Conservation (phyloP, 164 flowering plant species). For the Sextonia rubra region DNA sequence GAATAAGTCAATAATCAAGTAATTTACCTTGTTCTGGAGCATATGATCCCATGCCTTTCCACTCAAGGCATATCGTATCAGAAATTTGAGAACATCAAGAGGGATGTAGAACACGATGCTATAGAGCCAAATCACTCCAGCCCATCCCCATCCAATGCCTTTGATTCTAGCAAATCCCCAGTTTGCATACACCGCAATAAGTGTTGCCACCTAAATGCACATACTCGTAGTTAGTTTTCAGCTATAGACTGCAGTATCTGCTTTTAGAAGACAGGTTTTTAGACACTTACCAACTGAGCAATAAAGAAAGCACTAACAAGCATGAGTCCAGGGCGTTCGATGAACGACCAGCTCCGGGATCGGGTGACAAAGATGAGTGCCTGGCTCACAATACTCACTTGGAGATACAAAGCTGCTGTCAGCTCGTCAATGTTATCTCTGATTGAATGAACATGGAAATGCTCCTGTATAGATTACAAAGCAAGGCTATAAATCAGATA, state of each 20-base stretch:
- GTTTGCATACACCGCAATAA: constrained; percentile 57
- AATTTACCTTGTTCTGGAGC: constrained; percentile 46
- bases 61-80: constrained; percentile 44
- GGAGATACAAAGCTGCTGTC: constrained; percentile 72
- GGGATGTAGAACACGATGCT: constrained; percentile 67
- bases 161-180: constrained; percentile 58
- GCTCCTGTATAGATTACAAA: constrained; percentile 25
- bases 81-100: constrained; percentile 71
- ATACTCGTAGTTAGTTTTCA: not conserved
- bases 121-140: constrained; percentile 69
- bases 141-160: constrained; percentile 90
- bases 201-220: constrained; percentile 49
- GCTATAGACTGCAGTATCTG: not conserved
- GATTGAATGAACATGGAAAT: constrained; percentile 50
- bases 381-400: constrained; percentile 87
- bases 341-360: constrained; percentile 78
- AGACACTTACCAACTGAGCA: constrained; percentile 61
- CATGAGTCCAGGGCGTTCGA: constrained; percentile 77
- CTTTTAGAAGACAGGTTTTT: not conserved
- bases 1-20: not conserved
- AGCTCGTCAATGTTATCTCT: constrained; percentile 33
- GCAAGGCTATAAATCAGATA: not conserved
- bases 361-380: constrained; percentile 90
- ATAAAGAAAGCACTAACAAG: constrained; percentile 61
- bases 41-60: constrained; percentile 62